Evolutionary conservation across 805 yeast species (phyloP).

Genomic region (Hanseniaspora taiwanica): DNA sequence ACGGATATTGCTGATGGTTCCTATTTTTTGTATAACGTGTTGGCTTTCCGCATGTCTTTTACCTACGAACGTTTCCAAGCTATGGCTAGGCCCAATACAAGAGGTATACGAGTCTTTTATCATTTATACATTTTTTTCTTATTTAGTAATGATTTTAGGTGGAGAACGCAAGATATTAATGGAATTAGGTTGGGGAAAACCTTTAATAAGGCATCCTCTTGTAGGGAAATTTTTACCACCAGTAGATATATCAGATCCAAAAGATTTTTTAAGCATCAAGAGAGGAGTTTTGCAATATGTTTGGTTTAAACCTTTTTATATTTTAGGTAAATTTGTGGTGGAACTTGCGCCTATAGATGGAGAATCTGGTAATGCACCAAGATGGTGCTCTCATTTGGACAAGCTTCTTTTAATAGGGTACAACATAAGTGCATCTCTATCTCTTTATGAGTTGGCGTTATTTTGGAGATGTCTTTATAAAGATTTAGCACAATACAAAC

Average conservation of each 20-base stretch:
- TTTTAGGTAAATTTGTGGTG: constrained; percentile 37
- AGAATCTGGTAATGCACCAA: constrained; percentile 17
- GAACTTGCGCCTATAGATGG: constrained; percentile 36
- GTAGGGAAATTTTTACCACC: constrained; percentile 36
- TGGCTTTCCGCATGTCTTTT: constrained; percentile 32
- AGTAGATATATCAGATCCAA: constrained; percentile 79
- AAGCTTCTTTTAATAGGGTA: constrained; percentile 56
- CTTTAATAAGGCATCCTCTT: constrained; percentile 54
- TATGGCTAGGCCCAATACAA: constrained; percentile 54
- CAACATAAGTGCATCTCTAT: constrained; percentile 67
- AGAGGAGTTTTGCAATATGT: constrained; percentile 86
- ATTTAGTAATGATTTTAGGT: constrained; percentile 72
- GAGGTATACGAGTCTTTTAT: constrained; percentile 95
- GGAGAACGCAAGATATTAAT: constrained; percentile 78
- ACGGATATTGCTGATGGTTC: constrained; percentile 71
- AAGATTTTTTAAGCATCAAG: constrained; percentile 60
- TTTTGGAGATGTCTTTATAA: constrained; percentile 85
- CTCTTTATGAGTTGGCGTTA: constrained; percentile 72
- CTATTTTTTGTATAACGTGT: constrained; percentile 65
- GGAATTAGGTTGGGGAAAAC: constrained; percentile 52
- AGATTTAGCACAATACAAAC: constrained; percentile 68
- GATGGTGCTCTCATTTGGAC: constrained; percentile 34
- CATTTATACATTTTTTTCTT: constrained; percentile 79
- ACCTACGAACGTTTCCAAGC: constrained; percentile 29
- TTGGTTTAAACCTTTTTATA: constrained; percentile 83